Evolutionary conservation across 2,329 filamentous ascomycete species (phyloP).

Genomic region (Cytospora paraplurivora): DNA sequence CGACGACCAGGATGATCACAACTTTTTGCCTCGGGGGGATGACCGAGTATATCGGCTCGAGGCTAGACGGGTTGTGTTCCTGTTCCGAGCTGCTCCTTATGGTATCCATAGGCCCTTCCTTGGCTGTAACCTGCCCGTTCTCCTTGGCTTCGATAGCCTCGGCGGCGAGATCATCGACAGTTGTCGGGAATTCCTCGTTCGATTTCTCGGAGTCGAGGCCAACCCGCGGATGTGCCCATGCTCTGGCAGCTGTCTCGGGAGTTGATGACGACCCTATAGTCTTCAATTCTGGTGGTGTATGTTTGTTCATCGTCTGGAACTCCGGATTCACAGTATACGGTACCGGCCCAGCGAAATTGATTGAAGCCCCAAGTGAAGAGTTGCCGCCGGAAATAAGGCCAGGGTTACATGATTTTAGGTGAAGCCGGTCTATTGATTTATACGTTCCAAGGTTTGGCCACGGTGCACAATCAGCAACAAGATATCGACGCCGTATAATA

Average conservation of each 20-base stretch:
- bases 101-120: not conserved
- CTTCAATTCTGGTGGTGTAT: not conserved
- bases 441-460: too few species aligned
- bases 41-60: slow-evolving; percentile 17
- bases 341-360: not conserved
- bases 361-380: not conserved
- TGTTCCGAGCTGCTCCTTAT: not conserved
- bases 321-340: too few species aligned
- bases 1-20: slow-evolving; percentile 12
- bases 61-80: not conserved
- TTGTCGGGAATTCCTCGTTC: slow-evolving; percentile 5
- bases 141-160: not conserved
- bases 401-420: too few species aligned
- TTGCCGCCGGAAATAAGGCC: not conserved
- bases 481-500: too few species aligned
- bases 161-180: slow-evolving; percentile 12
- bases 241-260: not conserved
- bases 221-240: not conserved
- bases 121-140: not conserved
- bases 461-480: too few species aligned
- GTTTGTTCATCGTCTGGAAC: not conserved
- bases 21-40: slow-evolving; percentile 13
- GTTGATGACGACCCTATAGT: not conserved
- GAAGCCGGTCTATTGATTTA: too few species aligned
- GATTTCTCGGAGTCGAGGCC: not conserved